phyloP scores from a whole-genome alignment of 495 filamentous ascomycete genomes.

The Entonaema liquescens region DNA sequence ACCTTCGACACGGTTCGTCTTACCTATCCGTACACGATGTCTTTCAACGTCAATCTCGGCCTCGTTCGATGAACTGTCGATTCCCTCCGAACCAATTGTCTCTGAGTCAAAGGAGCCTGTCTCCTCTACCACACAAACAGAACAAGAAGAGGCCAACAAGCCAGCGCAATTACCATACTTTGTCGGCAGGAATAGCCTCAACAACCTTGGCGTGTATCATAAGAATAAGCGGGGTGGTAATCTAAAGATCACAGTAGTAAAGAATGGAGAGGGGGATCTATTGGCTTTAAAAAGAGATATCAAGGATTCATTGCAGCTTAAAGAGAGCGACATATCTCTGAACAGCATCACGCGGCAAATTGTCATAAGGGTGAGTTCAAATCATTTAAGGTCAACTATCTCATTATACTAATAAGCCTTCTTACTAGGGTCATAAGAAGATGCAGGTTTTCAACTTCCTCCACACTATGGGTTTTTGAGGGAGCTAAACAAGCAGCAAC shows the following conservation, averaged over 20 bases:
- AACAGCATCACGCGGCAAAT: slow-evolving; percentile 66
- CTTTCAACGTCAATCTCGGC: slow-evolving; percentile 13
- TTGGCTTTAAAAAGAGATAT: slow-evolving; percentile 59
- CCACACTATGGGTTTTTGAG: slow-evolving; percentile 34
- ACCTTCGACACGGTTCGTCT: slow-evolving; percentile 8
- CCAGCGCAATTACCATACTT: slow-evolving; percentile 69
- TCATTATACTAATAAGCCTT: slow-evolving; percentile 10
- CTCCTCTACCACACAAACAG: slow-evolving; percentile 2
- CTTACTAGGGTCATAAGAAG: slow-evolving; percentile 33
- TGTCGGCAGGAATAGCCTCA: slow-evolving; percentile 72
- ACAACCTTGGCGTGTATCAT: slow-evolving; percentile 83
- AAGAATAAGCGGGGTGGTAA: slow-evolving; percentile 79
- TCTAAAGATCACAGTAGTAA: slow-evolving; percentile 74
- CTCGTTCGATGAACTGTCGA: slow-evolving; percentile 7
- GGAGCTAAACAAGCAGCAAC: neutral
- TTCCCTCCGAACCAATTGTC: neutral
- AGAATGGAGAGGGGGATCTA: slow-evolving; percentile 79
- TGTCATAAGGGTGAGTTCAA: slow-evolving; percentile 61
- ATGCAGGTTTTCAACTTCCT: slow-evolving; percentile 36
- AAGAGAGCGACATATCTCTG: slow-evolving; percentile 49
- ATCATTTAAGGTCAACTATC: neutral
- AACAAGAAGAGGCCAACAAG: slow-evolving; percentile 5
- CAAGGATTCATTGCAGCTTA: slow-evolving; percentile 38
- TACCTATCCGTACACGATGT: slow-evolving; percentile 17
- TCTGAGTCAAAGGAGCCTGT: neutral